Evolutionary conservation across 164 flowering plant genomes (phyloP), one percentile per base, ranked within the genome.

Genomic region (Stephania cephalantha): DNA sequence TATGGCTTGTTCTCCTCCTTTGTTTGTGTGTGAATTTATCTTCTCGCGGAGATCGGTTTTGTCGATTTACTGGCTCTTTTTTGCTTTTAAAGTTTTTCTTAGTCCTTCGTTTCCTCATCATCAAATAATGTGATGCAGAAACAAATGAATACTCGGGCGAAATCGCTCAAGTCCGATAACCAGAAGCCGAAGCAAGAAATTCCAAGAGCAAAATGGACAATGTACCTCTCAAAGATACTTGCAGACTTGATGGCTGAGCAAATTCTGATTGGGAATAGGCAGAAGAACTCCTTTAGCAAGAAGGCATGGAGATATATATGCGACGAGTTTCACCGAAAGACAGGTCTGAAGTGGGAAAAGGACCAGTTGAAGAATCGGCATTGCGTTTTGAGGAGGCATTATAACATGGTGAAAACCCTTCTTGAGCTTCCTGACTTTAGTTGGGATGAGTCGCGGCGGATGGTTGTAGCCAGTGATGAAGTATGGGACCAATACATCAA

Each of bases 181-280:
- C 78, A 46, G 58, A 68, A 63, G 48, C 15, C 72, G 42, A 67
- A 45, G 77, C 86, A 82, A 69, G 85, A 79, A 72, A 88, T 81
- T 69, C 74, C 84, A 6, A 83, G 90, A 78, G 92, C 92, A 50
- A 87, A 82, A 53, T 89, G 92, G 92, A 87, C 89, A 52, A 48
- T 76, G 3, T 68, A 79, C 46, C 84, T 89, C 9, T 83, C 88
- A 8, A 82, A 81, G 82, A 76, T 71, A 30, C 85, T 89, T 45
- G 87, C 74, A 6, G 88, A 86, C 53, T 75, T 86, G 74, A 78
- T 89, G 87, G 88, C 85, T 74, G 86, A 84, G 17, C 84, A 89
- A 79, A 84, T 86, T 68, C 78, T 52, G 0, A 83, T 78, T 70
- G 88, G 90, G 75, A 86, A 86, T 74, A 85, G 80, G 71, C 76